Evolutionary conservation across 345 rosid genomes (phyloP).

Genomic region (Eutrema heterophyllum): DNA sequence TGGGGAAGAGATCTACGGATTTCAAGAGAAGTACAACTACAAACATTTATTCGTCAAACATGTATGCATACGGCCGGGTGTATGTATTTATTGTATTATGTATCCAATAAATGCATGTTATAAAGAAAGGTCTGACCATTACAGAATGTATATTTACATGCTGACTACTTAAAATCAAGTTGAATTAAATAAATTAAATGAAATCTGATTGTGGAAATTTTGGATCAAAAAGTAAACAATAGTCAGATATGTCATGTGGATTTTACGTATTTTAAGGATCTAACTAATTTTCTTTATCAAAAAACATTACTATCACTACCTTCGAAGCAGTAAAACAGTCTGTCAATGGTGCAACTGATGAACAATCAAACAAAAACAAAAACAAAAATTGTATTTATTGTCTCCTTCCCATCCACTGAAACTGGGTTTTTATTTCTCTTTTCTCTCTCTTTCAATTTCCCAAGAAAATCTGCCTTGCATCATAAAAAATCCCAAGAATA

Average conservation of each 20-base stretch:
- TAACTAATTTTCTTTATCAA: background rate
- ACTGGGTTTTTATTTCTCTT: background rate
- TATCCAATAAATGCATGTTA: conserved; percentile 10
- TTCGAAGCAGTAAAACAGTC: conserved; percentile 28
- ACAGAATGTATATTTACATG: background rate
- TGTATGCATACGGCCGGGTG: background rate
- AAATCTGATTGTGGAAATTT: conserved; percentile 6
- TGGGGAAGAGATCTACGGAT: background rate
- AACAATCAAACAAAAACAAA: background rate
- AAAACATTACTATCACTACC: background rate
- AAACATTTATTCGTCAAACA: conserved; percentile 29
- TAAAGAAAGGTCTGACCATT: conserved; percentile 14
- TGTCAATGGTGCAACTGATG: conserved; percentile 20
- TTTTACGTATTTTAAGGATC: conserved; percentile 37
- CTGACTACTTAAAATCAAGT: conserved; percentile 9
- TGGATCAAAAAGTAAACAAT: conserved; percentile 14
- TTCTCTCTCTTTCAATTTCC: conserved; percentile 1
- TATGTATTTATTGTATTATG: background rate
- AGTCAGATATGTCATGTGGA: conserved; percentile 31
- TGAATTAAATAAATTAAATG: conserved; percentile 10
- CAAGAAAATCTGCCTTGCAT: conserved; percentile 15
- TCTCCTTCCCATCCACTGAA: no score
- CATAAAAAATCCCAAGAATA: conserved; percentile 15
- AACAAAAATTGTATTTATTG: conserved; percentile 9
- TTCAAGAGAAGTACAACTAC: conserved; percentile 12